These are phyloP conservation scores for Mollisiaceae sp. DNA, from an alignment of 2,329 filamentous ascomycete genomes.

Conservation along the genomic window DNA sequence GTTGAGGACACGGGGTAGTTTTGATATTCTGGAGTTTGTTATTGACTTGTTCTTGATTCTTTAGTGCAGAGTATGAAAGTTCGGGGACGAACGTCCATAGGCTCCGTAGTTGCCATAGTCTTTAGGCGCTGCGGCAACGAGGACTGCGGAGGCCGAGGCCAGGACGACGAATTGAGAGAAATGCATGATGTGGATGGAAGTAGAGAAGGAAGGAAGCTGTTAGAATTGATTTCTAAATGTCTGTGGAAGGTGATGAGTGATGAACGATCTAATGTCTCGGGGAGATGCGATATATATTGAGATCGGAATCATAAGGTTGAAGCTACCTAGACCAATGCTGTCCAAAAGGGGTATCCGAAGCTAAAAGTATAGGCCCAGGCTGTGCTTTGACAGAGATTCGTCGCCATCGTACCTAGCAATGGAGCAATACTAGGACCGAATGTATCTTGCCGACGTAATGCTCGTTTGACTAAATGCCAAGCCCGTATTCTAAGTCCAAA, in stretches of 20 bases:
- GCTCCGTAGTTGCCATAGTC: constrained; percentile 28
- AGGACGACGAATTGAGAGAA: constrained; percentile 25
- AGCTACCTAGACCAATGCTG: background rate
- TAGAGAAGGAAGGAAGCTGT: background rate
- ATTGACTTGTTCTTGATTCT: background rate
- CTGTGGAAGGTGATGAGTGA: constrained; percentile 6
- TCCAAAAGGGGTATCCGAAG: background rate
- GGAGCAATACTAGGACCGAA: background rate
- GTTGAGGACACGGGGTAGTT: constrained; percentile 13
- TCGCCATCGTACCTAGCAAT: background rate
- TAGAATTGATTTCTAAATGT: constrained; percentile 7
- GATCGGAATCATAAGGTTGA: background rate
- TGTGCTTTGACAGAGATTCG: background rate
- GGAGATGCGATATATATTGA: background rate
- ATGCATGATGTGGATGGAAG: constrained; percentile 21
- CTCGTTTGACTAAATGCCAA: background rate
- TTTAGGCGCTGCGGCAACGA: constrained; percentile 24
- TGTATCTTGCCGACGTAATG: background rate
- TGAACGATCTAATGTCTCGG: background rate
- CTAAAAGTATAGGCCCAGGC: background rate
- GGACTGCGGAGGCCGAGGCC: constrained; percentile 26
- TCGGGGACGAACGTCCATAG: constrained; percentile 11
- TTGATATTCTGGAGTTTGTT: constrained; percentile 9
- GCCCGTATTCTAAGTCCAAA: background rate
- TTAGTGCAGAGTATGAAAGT: background rate